These are phyloP conservation scores for Dryadomyces sulphureus DNA, from an alignment of 2,329 filamentous ascomycete genomes.

Conservation along the genomic window DNA sequence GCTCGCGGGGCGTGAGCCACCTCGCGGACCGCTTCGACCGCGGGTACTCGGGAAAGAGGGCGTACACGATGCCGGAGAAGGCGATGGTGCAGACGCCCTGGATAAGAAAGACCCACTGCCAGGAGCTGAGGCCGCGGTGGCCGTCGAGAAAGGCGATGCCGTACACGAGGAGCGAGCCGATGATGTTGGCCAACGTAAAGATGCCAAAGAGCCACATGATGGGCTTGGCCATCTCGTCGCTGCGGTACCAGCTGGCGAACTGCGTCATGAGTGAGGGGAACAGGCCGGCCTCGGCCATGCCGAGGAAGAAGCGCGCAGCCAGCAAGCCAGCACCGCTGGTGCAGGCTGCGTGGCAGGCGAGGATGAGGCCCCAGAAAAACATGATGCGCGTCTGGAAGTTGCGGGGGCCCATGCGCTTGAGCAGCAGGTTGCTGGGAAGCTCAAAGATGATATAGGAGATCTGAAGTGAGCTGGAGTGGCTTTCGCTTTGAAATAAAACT, in stretches of 20 bases:
- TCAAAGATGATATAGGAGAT: constrained; percentile 16
- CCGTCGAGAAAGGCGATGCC: constrained; percentile 7
- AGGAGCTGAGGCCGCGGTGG: constrained; percentile 5
- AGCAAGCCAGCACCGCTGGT: constrained; percentile 27
- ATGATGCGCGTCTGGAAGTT: constrained; percentile 25
- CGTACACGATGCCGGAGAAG: constrained; percentile 4
- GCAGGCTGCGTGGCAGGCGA: constrained; percentile 30
- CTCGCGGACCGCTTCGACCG: neutral
- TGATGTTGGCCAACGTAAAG: constrained; percentile 2
- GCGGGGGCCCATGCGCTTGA: constrained; percentile 38
- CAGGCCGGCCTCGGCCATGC: constrained; percentile 7
- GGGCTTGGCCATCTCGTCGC: constrained; percentile 6
- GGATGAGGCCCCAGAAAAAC: constrained; percentile 23
- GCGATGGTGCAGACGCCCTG: constrained; percentile 5
- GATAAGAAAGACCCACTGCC: constrained; percentile 8
- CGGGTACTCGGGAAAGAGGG: constrained; percentile 6
- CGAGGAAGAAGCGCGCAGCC: constrained; percentile 26
- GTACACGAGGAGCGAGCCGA: constrained; percentile 6
- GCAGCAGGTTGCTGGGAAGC: constrained; percentile 40
- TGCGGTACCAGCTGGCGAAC: constrained; percentile 7
- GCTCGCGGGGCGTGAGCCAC: constrained; percentile 8
- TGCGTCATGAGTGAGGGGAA: constrained; percentile 6
- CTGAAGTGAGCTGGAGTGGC: neutral
- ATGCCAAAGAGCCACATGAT: constrained; percentile 7
- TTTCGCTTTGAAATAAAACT: neutral